phyloP scores from a whole-genome alignment of 2,329 filamentous ascomycete species.

The Teratosphaeriaceae sp. region DNA sequence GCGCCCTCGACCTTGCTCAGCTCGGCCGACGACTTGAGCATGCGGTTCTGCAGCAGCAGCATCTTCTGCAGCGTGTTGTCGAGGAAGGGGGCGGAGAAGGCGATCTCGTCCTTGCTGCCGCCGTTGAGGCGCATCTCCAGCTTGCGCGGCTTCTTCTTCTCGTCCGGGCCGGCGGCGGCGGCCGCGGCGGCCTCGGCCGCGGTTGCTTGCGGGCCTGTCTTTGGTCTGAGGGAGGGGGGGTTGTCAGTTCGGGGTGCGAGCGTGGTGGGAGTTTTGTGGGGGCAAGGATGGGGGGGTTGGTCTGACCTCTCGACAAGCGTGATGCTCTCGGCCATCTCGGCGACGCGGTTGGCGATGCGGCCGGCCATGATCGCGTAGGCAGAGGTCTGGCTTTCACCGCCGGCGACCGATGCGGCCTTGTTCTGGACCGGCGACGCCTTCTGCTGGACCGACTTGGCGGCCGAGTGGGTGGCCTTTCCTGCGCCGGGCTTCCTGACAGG shows the following conservation, averaged over 20 bases:
- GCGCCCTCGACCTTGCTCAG: slow-evolving; percentile 40
- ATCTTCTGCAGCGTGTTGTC: slow-evolving; percentile 48
- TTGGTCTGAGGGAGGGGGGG: slow-evolving; percentile 6
- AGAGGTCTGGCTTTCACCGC: slow-evolving; percentile 29
- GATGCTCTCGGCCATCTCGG: slow-evolving; percentile 48
- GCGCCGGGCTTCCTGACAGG: slow-evolving; percentile 16
- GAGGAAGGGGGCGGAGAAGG: slow-evolving; percentile 47
- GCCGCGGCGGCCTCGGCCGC: slow-evolving; percentile 14
- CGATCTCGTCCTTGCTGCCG: slow-evolving; percentile 32
- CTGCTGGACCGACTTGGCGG: slow-evolving; percentile 14
- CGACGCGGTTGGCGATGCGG: slow-evolving; percentile 44
- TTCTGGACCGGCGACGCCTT: slow-evolving; percentile 22
- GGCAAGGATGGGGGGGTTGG: neutral
- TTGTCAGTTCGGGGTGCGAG: no score
- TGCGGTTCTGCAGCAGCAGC: slow-evolving; percentile 43
- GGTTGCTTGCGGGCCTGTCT: slow-evolving; percentile 23
- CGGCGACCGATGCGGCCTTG: slow-evolving; percentile 30
- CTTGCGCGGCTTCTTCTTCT: slow-evolving; percentile 41
- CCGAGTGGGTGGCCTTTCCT: slow-evolving; percentile 12
- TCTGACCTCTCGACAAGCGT: slow-evolving; percentile 43
- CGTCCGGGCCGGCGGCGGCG: slow-evolving; percentile 16
- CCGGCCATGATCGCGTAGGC: slow-evolving; percentile 47
- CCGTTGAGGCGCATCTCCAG: slow-evolving; percentile 43
- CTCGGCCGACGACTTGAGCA: slow-evolving; percentile 43
- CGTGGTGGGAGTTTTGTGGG: neutral